These are phyloP conservation scores for Talaromyces sp. DNA, from an alignment of 2,329 filamentous ascomycete species.

Conservation along the genomic window DNA sequence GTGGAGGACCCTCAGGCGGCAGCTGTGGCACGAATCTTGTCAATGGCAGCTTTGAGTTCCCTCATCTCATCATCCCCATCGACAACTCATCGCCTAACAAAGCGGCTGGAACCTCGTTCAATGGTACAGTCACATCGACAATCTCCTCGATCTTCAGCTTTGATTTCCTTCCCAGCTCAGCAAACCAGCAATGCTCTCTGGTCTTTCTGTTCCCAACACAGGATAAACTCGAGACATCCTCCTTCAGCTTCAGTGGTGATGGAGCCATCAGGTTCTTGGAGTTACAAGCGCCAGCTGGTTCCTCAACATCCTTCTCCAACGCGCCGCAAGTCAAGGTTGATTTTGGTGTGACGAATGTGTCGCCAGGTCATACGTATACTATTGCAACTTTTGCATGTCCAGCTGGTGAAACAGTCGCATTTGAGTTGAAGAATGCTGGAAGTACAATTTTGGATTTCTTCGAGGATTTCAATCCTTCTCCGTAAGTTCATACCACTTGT, in stretches of 20 bases:
- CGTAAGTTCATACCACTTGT: slow-evolving; percentile 35
- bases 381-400: slow-evolving; percentile 57
- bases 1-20: slow-evolving; percentile 15
- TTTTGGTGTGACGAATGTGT: slow-evolving; percentile 47
- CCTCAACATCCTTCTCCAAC: slow-evolving; percentile 56
- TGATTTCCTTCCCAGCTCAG: slow-evolving; percentile 57
- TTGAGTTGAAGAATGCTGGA: slow-evolving; percentile 53
- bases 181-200: slow-evolving; percentile 62
- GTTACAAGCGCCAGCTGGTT: slow-evolving; percentile 49
- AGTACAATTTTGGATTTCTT: slow-evolving; percentile 59
- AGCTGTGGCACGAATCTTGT: slow-evolving; percentile 48
- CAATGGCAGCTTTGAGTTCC: slow-evolving; percentile 53
- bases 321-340: slow-evolving; percentile 48
- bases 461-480: slow-evolving; percentile 60
- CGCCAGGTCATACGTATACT: slow-evolving; percentile 56
- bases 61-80: slow-evolving; percentile 63
- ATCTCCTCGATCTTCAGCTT: slow-evolving; percentile 67
- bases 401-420: slow-evolving; percentile 52
- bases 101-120: slow-evolving; percentile 54
- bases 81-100: slow-evolving; percentile 54
- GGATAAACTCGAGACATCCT: slow-evolving; percentile 59
- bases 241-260: slow-evolving; percentile 55
- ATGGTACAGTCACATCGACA: slow-evolving; percentile 55
- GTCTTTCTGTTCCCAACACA: slow-evolving; percentile 64
- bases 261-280: slow-evolving; percentile 56